Percentiles rank a stretch among this genome's conserved stretches.
These are phyloP conservation scores for Hortiboletus flavorubellus DNA, from an alignment of 768 basidiomycete species.

Conservation along the genomic window DNA sequence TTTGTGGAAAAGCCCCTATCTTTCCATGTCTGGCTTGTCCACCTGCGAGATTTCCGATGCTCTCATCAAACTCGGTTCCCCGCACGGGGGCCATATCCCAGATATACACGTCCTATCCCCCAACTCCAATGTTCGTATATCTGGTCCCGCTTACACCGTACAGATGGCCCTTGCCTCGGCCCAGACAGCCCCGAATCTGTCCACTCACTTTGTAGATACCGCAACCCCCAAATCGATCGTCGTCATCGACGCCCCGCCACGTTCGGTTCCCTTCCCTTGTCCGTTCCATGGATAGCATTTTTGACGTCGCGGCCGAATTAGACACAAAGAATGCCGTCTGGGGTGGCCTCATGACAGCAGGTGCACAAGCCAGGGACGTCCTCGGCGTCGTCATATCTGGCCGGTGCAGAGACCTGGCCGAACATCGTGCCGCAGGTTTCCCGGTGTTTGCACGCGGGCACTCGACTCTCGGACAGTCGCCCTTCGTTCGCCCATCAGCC, in stretches of 20 bases:
- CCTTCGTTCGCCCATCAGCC: conserved; percentile 78
- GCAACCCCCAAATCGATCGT: conserved; percentile 62
- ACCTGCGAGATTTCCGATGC: conserved; percentile 89
- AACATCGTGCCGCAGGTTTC: conserved; percentile 66
- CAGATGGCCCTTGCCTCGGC: conserved; percentile 68
- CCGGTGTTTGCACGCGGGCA: conserved; percentile 81
- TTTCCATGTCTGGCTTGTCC: conserved; percentile 43
- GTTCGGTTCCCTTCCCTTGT: conserved; percentile 41
- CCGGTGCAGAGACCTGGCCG: conserved; percentile 78
- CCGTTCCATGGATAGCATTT: not conserved
- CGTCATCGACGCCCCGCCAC: conserved; percentile 69
- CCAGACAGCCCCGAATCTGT: conserved; percentile 56
- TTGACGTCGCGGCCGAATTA: conserved; percentile 24
- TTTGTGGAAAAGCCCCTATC: conserved; percentile 8
- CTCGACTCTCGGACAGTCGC: conserved; percentile 82
- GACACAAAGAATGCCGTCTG: conserved; percentile 81
- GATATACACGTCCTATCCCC: conserved; percentile 58
- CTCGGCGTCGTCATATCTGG: conserved; percentile 80
- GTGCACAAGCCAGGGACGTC: conserved; percentile 68
- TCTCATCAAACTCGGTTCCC: conserved; percentile 70
- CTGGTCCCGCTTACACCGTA: conserved; percentile 86
- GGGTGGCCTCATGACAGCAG: conserved; percentile 91
- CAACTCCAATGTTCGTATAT: conserved; percentile 43
- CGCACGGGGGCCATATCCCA: conserved; percentile 77
- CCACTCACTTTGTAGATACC: conserved; percentile 80